Conservation (phyloP, 345 rosid genomes). For the Lepidium africanum region DNA sequence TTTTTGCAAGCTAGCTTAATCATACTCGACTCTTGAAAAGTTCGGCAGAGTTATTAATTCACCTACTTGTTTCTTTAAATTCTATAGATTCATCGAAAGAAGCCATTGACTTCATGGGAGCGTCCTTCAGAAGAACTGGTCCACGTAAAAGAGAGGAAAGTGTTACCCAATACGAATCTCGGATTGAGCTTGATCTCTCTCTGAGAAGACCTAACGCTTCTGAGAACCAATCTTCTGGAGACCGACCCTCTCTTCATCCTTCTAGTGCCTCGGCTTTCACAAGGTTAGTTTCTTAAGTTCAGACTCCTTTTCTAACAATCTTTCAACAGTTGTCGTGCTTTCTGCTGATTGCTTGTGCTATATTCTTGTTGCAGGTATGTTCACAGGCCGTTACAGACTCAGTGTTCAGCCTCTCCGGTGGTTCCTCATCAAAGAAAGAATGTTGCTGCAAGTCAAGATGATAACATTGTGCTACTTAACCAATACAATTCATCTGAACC, state of each 20-base stretch:
- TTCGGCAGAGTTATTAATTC: background rate
- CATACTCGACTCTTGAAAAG: background rate
- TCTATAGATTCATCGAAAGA: slow-evolving; percentile 33
- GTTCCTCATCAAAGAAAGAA: slow-evolving; percentile 17
- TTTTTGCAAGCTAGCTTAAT: background rate
- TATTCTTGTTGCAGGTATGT: slow-evolving; percentile 48
- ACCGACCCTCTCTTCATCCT: slow-evolving; percentile 47
- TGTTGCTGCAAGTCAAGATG: slow-evolving; percentile 7
- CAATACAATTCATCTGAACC: slow-evolving; percentile 35
- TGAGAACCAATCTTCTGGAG: slow-evolving; percentile 43
- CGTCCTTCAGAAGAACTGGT: slow-evolving; percentile 28
- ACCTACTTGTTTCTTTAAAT: background rate
- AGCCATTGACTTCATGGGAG: slow-evolving; percentile 76
- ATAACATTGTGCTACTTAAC: slow-evolving; percentile 6
- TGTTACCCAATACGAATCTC: slow-evolving; percentile 35
- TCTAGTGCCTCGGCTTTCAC: slow-evolving; percentile 87
- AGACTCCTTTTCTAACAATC: background rate
- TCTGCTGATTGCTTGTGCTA: slow-evolving; percentile 5
- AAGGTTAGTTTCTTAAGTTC: slow-evolving; percentile 30
- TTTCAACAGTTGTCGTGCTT: background rate
- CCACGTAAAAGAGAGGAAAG: slow-evolving; percentile 14
- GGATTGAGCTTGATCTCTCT: slow-evolving; percentile 63
- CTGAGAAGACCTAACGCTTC: slow-evolving; percentile 47
- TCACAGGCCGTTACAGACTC: slow-evolving; percentile 40
- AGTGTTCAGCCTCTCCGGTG: slow-evolving; percentile 28